Evolutionary conservation across 805 yeast genomes (phyloP).

Genomic region (Debaryomyces tyrocola): DNA sequence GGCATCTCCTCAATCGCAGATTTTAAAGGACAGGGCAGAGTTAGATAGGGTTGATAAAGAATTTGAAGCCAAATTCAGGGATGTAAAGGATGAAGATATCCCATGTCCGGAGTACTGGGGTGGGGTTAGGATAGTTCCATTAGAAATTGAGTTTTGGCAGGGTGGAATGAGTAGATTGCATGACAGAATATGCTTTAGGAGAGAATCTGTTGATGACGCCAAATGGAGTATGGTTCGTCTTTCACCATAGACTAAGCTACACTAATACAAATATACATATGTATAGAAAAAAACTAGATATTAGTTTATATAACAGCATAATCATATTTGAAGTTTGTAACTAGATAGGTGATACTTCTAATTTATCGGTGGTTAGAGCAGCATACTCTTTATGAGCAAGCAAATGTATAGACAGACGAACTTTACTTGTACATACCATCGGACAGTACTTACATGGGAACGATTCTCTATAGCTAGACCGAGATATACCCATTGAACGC

Average conservation of each 20-base stretch:
- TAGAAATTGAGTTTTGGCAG: conserved; percentile 96
- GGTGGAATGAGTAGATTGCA: conserved; percentile 89
- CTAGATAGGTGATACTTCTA: background rate
- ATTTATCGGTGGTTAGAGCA: background rate
- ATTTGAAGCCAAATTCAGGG: conserved; percentile 58
- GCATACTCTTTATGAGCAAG: background rate
- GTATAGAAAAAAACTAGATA: background rate
- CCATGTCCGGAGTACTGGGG: conserved; percentile 98
- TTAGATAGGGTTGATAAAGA: conserved; percentile 54
- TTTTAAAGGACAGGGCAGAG: conserved; percentile 56
- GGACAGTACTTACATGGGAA: conserved; percentile 1
- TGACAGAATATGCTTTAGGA: conserved; percentile 75
- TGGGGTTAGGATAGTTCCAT: conserved; percentile 83
- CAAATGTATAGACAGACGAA: conserved; percentile 2
- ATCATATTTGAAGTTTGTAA: no score
- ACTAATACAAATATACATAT: no score
- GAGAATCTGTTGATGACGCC: conserved; percentile 46
- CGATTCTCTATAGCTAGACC: background rate
- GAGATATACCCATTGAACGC: background rate
- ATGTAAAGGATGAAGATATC: conserved; percentile 55
- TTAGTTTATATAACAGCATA: no score
- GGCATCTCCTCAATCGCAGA: conserved; percentile 86
- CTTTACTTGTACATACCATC: background rate
- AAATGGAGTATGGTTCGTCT: conserved; percentile 69
- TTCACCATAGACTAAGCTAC: conserved; percentile 52